Base-by-base conservation (phyloP, 805 yeast species). In the Yarrowia sp. region DNA sequence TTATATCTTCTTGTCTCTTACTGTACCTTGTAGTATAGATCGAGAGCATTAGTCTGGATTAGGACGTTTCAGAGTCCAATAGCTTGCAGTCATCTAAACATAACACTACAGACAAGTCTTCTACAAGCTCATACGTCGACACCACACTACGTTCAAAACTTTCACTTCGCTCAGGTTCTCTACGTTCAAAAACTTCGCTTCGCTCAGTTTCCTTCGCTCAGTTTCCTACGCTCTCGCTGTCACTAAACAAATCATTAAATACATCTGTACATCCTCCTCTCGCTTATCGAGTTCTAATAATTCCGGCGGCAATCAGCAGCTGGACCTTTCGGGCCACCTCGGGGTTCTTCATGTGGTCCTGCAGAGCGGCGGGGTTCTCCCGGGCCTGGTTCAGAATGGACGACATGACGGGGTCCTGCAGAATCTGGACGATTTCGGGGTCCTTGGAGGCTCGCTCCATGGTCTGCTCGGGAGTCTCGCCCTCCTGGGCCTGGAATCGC, bases 341-440 rank as follows among this genome's bases (percentile, higher is more conserved):
- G 47, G 99, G 98, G 80, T 95, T 95, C 83, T 87, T 90, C 97
- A 95, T 92, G 80, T 95, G 99, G 74, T 94, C 98, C 77, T 91
- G 96, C 73, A 95, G 84, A 67, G 98, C 98, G 53, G 97, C 97
- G 63, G 99, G 99, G 77, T 95, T 90, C 69, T 87, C 91, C 78
- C 89, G 90, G 19, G 98, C 98, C 81, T 95, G 99, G 73, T 86
- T 89, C 77, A 95, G 84, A 72, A 95, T 95, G 68, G 94, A 88
- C 81, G 92, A 95, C 98, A 95, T 94, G 50, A 94, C 92, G 13
- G 98, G 97, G 76, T 93, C 97, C 77, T 90, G 92, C 79, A 95
- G 83, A 70, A 94, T 92, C 63, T 87, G 84, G 68, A 89, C 91
- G 68, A 94, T 90, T 80, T 93, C 98, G n/a, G 98, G 98, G 78